Evolutionary conservation across 1,284 basidiomycete genomes (phyloP), one percentile per base, ranked within the genome.

Genomic region (Malassezia globosa): DNA sequence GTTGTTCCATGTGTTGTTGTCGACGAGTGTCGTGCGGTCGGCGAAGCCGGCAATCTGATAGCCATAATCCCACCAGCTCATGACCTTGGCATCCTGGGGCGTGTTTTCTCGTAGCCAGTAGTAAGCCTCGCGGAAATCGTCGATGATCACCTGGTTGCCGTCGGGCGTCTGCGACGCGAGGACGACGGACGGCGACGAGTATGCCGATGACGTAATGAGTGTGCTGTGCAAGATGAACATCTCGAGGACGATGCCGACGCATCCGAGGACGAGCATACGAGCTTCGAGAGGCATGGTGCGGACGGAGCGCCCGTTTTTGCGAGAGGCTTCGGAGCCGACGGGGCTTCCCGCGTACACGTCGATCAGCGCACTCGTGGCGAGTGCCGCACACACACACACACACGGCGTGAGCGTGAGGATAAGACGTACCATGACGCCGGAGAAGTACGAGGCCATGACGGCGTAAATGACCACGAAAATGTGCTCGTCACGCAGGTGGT

Each of bases 1-100:
- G 76, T 99, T 99, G 76, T 99, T 97, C 94, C 94, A 99, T 1
- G 94, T 99, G 73, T 97, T 97, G 77, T 97, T 97, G 74, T 97
- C 94, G 8, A 97, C 94, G 51, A 99, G 76, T 2, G 89, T 94
- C n/a, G 87, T 82, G 36, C 94, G 78, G 75, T 96, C 89, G 10
- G 94, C 89, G 86, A 97, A 95, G 41, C 94, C 94, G 36, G 90
- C 87, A 67, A 97, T 95, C 75, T 97, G 92, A 73, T 97, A 97
- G 18, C 94, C 94, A 66, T 97, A 99, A 75, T 99, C 94, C 94
- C 94, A 97, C 94, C 94, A 99, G 59, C 85, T 88, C 87, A 94
- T 92, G 31, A 97, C 82, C 37, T 96, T 90, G 11, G 88, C 82
- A 59, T 87, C 83, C 72, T 87, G 77, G 3, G 83, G 78, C 1